A percentile compares a stretch with the other conserved stretches of the same genome.
These are phyloP conservation scores for Ascochyta viciae-villosae DNA, from an alignment of 2,329 filamentous ascomycete species.

Conservation along the genomic window DNA sequence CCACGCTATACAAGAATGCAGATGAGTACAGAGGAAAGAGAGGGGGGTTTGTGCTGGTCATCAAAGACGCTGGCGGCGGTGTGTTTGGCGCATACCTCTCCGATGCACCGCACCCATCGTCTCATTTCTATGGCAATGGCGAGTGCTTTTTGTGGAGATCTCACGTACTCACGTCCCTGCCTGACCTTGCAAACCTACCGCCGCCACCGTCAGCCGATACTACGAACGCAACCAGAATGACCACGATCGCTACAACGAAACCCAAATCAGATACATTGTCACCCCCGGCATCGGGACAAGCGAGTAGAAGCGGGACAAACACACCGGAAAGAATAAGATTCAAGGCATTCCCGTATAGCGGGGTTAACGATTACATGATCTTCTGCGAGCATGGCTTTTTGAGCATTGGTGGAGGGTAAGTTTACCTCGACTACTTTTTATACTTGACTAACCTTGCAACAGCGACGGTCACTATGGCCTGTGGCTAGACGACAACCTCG, in stretches of 20 bases:
- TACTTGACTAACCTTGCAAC: constrained; percentile 8
- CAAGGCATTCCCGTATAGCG: constrained; percentile 96
- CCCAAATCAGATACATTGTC: constrained; percentile 33
- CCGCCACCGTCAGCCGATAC: constrained; percentile 74
- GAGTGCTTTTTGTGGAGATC: constrained; percentile 94
- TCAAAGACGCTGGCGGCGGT: constrained; percentile 77
- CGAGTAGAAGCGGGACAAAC: constrained; percentile 56
- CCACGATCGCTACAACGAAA: constrained; percentile 57
- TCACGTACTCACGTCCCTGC: constrained; percentile 65
- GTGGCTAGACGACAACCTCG: constrained; percentile 88
- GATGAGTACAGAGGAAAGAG: constrained; percentile 70
- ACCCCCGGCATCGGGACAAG: constrained; percentile 36
- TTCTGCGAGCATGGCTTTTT: constrained; percentile 87
- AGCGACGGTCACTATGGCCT: constrained; percentile 87
- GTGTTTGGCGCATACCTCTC: constrained; percentile 95
- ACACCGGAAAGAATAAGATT: constrained; percentile 83
- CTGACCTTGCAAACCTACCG: constrained; percentile 63
- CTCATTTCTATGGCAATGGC: constrained; percentile 93
- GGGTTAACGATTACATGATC: constrained; percentile 95
- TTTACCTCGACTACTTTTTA: not conserved
- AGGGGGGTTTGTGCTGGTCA: constrained; percentile 88
- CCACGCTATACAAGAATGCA: constrained; percentile 84
- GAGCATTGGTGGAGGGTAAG: constrained; percentile 80
- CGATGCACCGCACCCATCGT: constrained; percentile 79
- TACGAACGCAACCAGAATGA: constrained; percentile 66